Percentiles rank a stretch among this genome's conserved stretches.
Conservation (phyloP, 768 basidiomycete genomes). For the Suillus subluteus region DNA sequence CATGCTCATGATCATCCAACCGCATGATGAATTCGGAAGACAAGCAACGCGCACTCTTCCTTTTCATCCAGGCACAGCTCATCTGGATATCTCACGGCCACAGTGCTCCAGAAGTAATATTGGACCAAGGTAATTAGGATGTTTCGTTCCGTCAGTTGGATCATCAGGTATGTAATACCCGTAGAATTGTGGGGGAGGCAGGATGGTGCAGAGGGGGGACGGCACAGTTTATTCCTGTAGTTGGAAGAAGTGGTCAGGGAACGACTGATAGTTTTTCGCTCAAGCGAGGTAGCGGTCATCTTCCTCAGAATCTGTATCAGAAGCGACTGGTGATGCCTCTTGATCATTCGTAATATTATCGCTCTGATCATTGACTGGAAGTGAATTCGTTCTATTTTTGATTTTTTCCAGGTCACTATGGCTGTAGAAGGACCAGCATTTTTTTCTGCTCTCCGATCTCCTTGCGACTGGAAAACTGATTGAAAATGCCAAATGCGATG, state of each 20-base stretch:
- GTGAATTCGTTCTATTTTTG: not conserved
- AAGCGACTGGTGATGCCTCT: too few species aligned
- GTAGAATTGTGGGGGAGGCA: slow-evolving; percentile 61
- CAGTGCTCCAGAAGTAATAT: slow-evolving; percentile 50
- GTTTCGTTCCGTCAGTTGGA: slow-evolving; percentile 18
- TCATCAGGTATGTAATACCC: slow-evolving; percentile 50
- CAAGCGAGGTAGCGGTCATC: slow-evolving; percentile 31
- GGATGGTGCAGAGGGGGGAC: slow-evolving; percentile 38
- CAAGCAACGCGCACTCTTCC: slow-evolving; percentile 43
- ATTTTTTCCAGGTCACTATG: too few species aligned
- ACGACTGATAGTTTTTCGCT: slow-evolving; percentile 29
- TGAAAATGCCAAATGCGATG: not conserved
- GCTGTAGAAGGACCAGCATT: too few species aligned
- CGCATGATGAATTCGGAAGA: slow-evolving; percentile 42
- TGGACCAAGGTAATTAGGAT: slow-evolving; percentile 33
- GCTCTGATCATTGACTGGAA: not conserved
- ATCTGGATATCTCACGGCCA: slow-evolving; percentile 38
- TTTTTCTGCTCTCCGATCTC: not conserved
- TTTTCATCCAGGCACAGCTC: slow-evolving; percentile 40
- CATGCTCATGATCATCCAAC: too few species aligned
- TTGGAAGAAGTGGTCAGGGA: slow-evolving; percentile 31
- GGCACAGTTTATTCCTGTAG: slow-evolving; percentile 28
- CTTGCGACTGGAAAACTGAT: slow-evolving; percentile 6
- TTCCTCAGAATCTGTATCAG: too few species aligned
- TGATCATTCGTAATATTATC: not conserved